Evolutionary conservation across 169 alveolate genomes (phyloP).

Genomic region (Cryptosporidium felis): DNA sequence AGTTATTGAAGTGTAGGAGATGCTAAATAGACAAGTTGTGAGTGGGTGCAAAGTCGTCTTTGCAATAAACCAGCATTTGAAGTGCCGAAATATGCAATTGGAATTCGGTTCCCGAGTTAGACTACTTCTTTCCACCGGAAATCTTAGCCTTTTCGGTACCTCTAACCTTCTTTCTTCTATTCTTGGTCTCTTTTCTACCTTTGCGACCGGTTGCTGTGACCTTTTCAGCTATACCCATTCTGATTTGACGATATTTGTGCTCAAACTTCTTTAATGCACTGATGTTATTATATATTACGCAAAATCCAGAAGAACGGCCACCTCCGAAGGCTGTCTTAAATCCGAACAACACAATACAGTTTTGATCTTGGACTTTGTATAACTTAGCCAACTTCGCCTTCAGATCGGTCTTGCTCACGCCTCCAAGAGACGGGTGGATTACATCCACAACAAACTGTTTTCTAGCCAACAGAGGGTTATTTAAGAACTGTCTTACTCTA

Average conservation of each 20-base stretch:
- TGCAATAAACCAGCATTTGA: too few species aligned
- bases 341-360: constrained; percentile 88
- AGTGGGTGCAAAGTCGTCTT: too few species aligned
- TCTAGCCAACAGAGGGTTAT: constrained; percentile 89
- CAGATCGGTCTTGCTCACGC: constrained; percentile 89
- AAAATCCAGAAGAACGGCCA: constrained; percentile 94
- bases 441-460: constrained; percentile 91
- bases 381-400: constrained; percentile 88
- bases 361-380: constrained; percentile 85
- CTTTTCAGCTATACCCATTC: constrained; percentile 85
- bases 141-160: constrained; percentile 78
- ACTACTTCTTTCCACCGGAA: constrained; percentile 80
- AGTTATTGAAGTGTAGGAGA: too few species aligned
- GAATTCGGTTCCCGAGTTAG: constrained; percentile 74
- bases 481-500: constrained; percentile 86
- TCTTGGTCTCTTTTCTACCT: constrained; percentile 87
- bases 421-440: constrained; percentile 91
- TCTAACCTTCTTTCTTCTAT: constrained; percentile 85
- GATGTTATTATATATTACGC: constrained; percentile 90
- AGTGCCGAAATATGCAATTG: too few species aligned
- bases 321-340: constrained; percentile 95
- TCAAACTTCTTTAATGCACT: constrained; percentile 89
- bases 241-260: constrained; percentile 84
- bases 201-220: constrained; percentile 84
- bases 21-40: too few species aligned